These are phyloP conservation scores for Neckera pumila DNA, from an alignment of 225 moss, liverwort and hornwort species.

Conservation along the genomic window DNA sequence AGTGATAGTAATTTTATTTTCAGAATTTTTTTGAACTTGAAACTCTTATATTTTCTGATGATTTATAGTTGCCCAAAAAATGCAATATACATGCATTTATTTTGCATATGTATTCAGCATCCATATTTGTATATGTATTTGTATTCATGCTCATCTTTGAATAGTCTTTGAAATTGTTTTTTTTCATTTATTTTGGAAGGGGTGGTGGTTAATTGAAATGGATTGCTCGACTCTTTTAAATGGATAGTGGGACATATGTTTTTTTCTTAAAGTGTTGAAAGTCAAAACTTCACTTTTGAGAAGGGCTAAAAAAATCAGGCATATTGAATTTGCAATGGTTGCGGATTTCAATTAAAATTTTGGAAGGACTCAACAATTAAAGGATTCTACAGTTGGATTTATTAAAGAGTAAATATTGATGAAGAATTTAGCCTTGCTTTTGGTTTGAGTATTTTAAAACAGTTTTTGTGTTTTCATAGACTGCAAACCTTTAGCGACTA, in stretches of 20 bases:
- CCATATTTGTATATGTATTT: too few species aligned
- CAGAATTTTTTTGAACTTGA: too few species aligned
- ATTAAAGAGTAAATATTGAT: background rate
- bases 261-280: background rate
- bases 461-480: background rate
- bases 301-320: background rate
- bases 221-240: accelerated
- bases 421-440: background rate
- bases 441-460: accelerated
- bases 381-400: background rate
- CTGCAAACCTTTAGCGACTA: accelerated
- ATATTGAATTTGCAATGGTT: background rate
- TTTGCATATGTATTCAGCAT: too few species aligned
- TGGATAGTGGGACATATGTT: background rate
- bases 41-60: too few species aligned
- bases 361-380: accelerated
- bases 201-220: background rate
- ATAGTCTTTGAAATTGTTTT: background rate
- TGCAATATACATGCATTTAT: too few species aligned
- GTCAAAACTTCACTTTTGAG: background rate
- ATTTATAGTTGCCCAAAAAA: too few species aligned
- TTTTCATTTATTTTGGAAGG: background rate
- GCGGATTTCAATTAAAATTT: background rate
- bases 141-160: accelerated
- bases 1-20: background rate